Evolutionary conservation across 2,329 filamentous ascomycete species (phyloP).

Genomic region (Colletotrichum scovillei): DNA sequence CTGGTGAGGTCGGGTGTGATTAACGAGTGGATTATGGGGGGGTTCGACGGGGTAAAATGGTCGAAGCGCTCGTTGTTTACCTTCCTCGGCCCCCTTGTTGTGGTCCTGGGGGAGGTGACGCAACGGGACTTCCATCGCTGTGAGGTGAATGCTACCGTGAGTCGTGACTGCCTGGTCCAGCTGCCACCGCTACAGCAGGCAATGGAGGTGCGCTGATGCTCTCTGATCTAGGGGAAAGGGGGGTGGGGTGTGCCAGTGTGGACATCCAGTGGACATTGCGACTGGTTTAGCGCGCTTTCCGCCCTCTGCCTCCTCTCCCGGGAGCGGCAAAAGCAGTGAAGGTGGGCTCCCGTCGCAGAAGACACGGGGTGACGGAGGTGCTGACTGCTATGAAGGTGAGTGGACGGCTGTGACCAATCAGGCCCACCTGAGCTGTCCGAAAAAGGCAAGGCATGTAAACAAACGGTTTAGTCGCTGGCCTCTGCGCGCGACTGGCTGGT

Average conservation of each 20-base stretch:
- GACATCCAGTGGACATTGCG: neutral
- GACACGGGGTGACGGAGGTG: too few species aligned
- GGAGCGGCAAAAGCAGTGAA: constrained; percentile 2
- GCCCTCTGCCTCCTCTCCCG: neutral
- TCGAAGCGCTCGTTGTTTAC: constrained; percentile 46
- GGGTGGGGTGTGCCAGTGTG: neutral
- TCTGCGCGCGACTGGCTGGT: constrained; percentile 15
- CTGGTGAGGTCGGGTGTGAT: too few species aligned
- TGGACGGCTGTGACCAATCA: neutral
- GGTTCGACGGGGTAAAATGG: constrained; percentile 29
- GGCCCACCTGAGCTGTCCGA: constrained; percentile 24
- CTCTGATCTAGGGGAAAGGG: neutral
- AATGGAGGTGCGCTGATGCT: neutral
- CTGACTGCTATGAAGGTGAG: neutral
- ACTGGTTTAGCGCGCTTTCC: constrained; percentile 17
- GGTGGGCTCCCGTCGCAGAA: too few species aligned
- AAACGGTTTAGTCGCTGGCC: constrained; percentile 27
- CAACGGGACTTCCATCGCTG: constrained; percentile 6
- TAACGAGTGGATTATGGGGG: constrained; percentile 21
- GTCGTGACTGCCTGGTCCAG: too few species aligned
- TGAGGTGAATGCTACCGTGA: neutral
- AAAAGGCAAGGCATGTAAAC: constrained; percentile 31
- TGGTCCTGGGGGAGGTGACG: constrained; percentile 7
- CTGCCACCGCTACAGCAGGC: neutral
- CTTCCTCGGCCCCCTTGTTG: constrained; percentile 37